Conservation (phyloP, 2,329 filamentous ascomycete genomes). For the Tolypocladium album region DNA sequence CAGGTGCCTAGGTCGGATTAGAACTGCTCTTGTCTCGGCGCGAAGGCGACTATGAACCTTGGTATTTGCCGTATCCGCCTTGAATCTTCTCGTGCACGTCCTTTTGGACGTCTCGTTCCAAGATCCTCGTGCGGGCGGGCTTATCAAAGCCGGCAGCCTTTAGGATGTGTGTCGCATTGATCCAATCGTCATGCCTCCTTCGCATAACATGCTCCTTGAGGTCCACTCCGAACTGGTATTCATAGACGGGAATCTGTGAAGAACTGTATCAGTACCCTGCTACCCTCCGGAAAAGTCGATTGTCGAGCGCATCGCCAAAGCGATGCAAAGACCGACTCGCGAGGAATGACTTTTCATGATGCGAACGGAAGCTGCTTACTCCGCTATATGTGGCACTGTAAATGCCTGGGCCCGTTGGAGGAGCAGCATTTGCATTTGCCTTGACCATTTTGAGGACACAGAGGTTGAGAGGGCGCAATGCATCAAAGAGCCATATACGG, state of each 20-base stretch:
- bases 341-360: background rate
- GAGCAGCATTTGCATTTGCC: slow-evolving; percentile 15
- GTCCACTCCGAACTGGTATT: slow-evolving; percentile 76
- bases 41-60: slow-evolving; percentile 42
- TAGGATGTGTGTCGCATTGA: slow-evolving; percentile 98
- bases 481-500: background rate
- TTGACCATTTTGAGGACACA: slow-evolving; percentile 34
- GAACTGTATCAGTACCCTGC: background rate
- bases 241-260: slow-evolving; percentile 80
- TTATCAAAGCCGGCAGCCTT: slow-evolving; percentile 98
- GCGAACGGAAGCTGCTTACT: slow-evolving; percentile 30
- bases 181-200: slow-evolving; percentile 86
- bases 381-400: slow-evolving; percentile 62
- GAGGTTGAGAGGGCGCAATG: slow-evolving; percentile 6
- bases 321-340: background rate
- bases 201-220: slow-evolving; percentile 88
- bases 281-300: background rate
- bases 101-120: slow-evolving; percentile 95
- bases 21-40: background rate
- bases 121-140: slow-evolving; percentile 83
- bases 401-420: slow-evolving; percentile 33
- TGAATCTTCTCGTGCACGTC: slow-evolving; percentile 96
- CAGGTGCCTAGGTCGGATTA: slow-evolving; percentile 60
- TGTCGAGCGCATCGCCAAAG: background rate
- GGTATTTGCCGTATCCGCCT: slow-evolving; percentile 96